Evolutionary conservation across 176 grass and related monocot species (phyloP).

Genomic region (Triticum turgidum): DNA sequence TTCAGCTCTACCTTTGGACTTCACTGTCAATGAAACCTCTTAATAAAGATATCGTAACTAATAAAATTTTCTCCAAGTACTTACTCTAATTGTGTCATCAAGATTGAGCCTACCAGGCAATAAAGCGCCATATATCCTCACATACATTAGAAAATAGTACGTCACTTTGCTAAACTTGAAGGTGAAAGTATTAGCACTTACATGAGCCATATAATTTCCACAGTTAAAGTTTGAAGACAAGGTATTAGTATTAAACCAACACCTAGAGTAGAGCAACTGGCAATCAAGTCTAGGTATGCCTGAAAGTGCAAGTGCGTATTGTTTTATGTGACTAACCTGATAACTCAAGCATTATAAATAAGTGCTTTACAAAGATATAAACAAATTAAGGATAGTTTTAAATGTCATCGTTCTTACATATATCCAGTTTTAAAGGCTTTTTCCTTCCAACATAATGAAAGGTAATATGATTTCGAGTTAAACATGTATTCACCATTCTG

Average conservation of each 20-base stretch:
- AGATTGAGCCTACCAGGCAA: not conserved
- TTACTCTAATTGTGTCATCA: not conserved
- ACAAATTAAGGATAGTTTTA: not conserved
- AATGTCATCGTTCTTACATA: not conserved
- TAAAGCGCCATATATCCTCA: not conserved
- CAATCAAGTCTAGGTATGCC: not conserved
- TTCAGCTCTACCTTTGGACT: too few relatives aligned
- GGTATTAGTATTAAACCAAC: too few relatives aligned
- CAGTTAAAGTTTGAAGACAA: too few relatives aligned
- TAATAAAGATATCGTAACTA: not conserved
- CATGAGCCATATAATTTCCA: too few relatives aligned
- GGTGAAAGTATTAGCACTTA: not conserved
- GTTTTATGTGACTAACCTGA: not conserved
- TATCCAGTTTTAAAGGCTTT: too few relatives aligned
- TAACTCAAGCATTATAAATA: not conserved
- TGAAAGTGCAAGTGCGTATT: too few relatives aligned
- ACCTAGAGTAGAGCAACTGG: not conserved
- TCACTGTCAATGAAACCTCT: not conserved
- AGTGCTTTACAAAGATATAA: not conserved
- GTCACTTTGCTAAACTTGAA: not conserved
- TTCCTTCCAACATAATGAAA: too few relatives aligned
- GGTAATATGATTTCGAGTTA: too few relatives aligned
- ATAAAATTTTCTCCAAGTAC: not conserved
- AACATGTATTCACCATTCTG: too few relatives aligned
- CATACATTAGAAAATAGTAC: not conserved